Percentiles rank a stretch among this genome's conserved stretches.
Evolutionary conservation across 2,329 filamentous ascomycete genomes (phyloP).

Genomic region (Fusarium praegraminearum): DNA sequence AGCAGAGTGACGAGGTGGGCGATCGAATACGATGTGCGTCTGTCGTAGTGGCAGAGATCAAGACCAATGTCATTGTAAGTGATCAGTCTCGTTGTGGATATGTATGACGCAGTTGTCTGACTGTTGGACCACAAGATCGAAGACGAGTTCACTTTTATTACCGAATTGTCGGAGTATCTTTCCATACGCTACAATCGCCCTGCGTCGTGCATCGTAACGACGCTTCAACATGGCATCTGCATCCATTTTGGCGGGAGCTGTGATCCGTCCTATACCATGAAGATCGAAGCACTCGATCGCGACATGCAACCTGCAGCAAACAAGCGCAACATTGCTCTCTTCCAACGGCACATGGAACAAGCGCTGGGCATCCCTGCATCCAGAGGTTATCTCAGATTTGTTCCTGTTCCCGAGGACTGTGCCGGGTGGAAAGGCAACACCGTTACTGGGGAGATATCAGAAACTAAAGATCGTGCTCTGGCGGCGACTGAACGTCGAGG

Average conservation of each 20-base stretch:
- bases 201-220: slow-evolving; percentile 78
- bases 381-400: slow-evolving; percentile 80
- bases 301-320: slow-evolving; percentile 81
- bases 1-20: slow-evolving; percentile 52
- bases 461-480: slow-evolving; percentile 20
- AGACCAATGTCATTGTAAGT: slow-evolving; percentile 51
- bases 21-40: slow-evolving; percentile 64
- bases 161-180: slow-evolving; percentile 77
- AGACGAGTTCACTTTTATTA: slow-evolving; percentile 80
- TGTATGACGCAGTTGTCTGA: slow-evolving; percentile 1
- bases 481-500: slow-evolving; percentile 8
- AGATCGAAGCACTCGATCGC: slow-evolving; percentile 75
- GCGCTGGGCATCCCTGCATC: slow-evolving; percentile 73
- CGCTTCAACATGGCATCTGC: slow-evolving; percentile 79
- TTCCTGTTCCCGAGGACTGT: slow-evolving; percentile 76
- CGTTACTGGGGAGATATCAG: slow-evolving; percentile 70
- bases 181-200: slow-evolving; percentile 81
- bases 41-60: slow-evolving; percentile 67
- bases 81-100: background rate
- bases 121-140: slow-evolving; percentile 66
- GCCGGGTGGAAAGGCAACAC: slow-evolving; percentile 79
- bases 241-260: slow-evolving; percentile 81
- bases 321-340: slow-evolving; percentile 80
- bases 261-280: slow-evolving; percentile 83
- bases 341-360: slow-evolving; percentile 81